Conservation (phyloP, 2,329 filamentous ascomycete species). For the Emydomyces testavorans region DNA sequence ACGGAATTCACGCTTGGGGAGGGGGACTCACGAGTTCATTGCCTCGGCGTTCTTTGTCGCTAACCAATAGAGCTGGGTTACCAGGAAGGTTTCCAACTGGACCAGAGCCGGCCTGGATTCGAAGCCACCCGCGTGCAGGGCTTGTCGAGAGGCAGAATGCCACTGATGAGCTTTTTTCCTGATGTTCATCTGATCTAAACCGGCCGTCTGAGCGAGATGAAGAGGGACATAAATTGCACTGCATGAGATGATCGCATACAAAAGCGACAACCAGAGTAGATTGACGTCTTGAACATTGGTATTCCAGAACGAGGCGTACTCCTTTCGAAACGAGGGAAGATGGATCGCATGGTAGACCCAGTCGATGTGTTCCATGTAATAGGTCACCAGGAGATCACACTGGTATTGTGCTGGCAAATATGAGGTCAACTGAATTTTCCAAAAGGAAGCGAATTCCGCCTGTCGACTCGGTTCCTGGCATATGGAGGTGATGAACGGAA, state of each 20-base stretch:
- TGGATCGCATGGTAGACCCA: conserved; percentile 24
- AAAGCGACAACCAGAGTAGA: conserved; percentile 25
- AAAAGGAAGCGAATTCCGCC: conserved; percentile 16
- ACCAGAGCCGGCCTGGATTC: conserved; percentile 22
- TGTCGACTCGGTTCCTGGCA: conserved; percentile 1
- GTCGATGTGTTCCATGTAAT: conserved; percentile 26
- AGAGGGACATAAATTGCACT: conserved; percentile 23
- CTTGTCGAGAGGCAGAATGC: conserved; percentile 24
- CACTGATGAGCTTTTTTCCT: conserved; percentile 22
- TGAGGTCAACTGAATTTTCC: conserved; percentile 19
- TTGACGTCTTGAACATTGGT: conserved; percentile 20
- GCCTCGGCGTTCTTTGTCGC: conserved; percentile 25
- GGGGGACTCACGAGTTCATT: conserved; percentile 24
- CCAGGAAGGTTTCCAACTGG: conserved; percentile 23
- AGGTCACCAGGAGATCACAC: conserved; percentile 22
- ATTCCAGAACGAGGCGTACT: conserved; percentile 24
- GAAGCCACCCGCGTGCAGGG: conserved; percentile 22
- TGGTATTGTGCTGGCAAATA: conserved; percentile 17
- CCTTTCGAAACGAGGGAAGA: conserved; percentile 18
- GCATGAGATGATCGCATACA: conserved; percentile 24
- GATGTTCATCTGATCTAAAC: conserved; percentile 15
- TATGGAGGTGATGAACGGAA: conserved; percentile 4
- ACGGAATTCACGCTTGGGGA: neutral
- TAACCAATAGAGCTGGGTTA: conserved; percentile 26
- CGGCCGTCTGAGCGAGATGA: conserved; percentile 19